These are phyloP conservation scores for Stagonosporopsis tanaceti DNA, from an alignment of 2,329 filamentous ascomycete species.

Conservation along the genomic window DNA sequence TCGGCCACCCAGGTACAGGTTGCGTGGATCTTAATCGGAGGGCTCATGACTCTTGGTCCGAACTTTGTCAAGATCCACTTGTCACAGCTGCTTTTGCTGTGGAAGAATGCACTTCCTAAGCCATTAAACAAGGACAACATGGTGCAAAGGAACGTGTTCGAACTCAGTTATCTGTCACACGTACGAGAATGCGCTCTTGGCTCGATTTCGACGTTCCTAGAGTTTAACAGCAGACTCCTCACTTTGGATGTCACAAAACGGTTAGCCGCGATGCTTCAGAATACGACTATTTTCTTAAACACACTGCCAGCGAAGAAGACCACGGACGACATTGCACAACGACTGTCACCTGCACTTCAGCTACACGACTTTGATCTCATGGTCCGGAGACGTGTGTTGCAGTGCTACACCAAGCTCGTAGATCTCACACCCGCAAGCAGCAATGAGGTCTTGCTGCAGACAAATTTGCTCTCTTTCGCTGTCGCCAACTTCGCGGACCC, in stretches of 20 bases:
- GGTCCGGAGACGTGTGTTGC: slow-evolving; percentile 89
- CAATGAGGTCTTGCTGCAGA: slow-evolving; percentile 85
- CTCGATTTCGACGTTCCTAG: slow-evolving; percentile 88
- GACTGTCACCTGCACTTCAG: slow-evolving; percentile 84
- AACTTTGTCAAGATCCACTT: slow-evolving; percentile 99
- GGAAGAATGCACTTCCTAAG: slow-evolving; percentile 97
- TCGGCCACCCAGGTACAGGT: slow-evolving; percentile 97
- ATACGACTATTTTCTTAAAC: slow-evolving; percentile 88
- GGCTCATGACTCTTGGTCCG: slow-evolving; percentile 92
- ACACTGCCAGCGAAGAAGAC: slow-evolving; percentile 83
- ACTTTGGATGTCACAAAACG: slow-evolving; percentile 94
- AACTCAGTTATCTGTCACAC: slow-evolving; percentile 91
- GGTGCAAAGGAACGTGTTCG: slow-evolving; percentile 80
- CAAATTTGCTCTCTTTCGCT: slow-evolving; percentile 87
- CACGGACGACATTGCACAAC: slow-evolving; percentile 84
- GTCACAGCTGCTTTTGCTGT: slow-evolving; percentile 88
- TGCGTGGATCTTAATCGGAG: slow-evolving; percentile 96
- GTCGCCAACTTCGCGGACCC: slow-evolving; percentile 93
- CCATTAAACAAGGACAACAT: slow-evolving; percentile 93
- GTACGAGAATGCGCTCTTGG: slow-evolving; percentile 93
- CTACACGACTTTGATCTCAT: slow-evolving; percentile 90
- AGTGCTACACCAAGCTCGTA: slow-evolving; percentile 92
- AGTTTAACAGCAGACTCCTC: slow-evolving; percentile 89
- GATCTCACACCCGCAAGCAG: slow-evolving; percentile 86
- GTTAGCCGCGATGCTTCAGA: slow-evolving; percentile 92